Percentiles rank a stretch among this genome's conserved stretches.
phyloP scores from a whole-genome alignment of 441 rosid species.

The Viola pubescens region DNA sequence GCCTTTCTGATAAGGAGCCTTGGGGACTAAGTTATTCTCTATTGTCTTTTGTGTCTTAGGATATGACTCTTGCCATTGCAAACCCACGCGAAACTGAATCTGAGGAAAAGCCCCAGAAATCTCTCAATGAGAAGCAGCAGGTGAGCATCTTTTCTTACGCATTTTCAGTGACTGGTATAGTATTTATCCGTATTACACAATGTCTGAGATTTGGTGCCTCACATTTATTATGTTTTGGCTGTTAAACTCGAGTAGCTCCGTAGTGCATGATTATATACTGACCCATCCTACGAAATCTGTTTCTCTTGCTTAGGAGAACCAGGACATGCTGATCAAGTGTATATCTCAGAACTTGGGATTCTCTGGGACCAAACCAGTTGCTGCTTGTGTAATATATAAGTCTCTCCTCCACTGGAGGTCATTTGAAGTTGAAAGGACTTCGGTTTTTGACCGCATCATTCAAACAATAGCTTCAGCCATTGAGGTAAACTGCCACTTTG shows the following conservation, averaged over 20 bases:
- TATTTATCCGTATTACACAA: no score
- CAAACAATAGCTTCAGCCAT: conserved; percentile 91
- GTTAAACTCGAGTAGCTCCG: neutral
- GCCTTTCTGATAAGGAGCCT: neutral
- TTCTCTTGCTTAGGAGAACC: conserved; percentile 73
- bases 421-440: conserved; percentile 98
- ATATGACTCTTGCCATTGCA: conserved; percentile 43
- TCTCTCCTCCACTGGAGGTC: conserved; percentile 99
- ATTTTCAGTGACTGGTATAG: neutral
- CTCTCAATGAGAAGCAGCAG: conserved; percentile 98
- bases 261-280: conserved; percentile 12
- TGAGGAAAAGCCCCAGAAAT: conserved; percentile 96
- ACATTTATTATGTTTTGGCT: no score
- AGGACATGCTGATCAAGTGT: conserved; percentile 88
- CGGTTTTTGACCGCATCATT: conserved; percentile 93
- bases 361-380: conserved; percentile 86
- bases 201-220: no score
- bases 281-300: conserved; percentile 15
- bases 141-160: conserved; percentile 28
- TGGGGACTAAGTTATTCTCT: conserved; percentile 18
- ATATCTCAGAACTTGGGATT: conserved; percentile 89
- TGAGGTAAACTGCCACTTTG: conserved; percentile 43
- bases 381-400: conserved; percentile 95
- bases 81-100: conserved; percentile 74
- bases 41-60: conserved; percentile 35